Evolutionary conservation across 106 monocot species (phyloP), one percentile per base, ranked within the genome.

Genomic region (Dioscorea zingiberensis): DNA sequence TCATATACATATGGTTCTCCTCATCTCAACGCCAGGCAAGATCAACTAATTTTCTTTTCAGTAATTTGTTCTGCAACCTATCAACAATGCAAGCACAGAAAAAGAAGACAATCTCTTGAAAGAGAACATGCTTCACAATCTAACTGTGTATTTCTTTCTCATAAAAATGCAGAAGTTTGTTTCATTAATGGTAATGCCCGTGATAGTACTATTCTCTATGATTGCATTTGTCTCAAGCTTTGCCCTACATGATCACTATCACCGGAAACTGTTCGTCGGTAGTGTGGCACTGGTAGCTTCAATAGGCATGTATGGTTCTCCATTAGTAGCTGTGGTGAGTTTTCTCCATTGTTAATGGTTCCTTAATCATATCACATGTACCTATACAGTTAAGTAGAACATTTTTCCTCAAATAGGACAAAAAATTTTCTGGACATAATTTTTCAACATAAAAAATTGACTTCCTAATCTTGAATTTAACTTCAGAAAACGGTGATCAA

Each of bases 401-500:
- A n/a, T n/a, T n/a, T n/a, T n/a, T n/a, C n/a, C n/a, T n/a, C n/a
- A n/a, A n/a, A n/a, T n/a, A n/a, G n/a, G n/a, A n/a, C n/a, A n/a
- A n/a, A n/a, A n/a, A n/a, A n/a, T n/a, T n/a, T n/a, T n/a, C n/a
- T n/a, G n/a, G n/a, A n/a, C n/a, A n/a, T n/a, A n/a, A n/a, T 51
- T 51, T 65, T 16, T 25, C 14, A 5, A 2, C 7, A 4, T 3
- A 61, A 30, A 28, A 1, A 16, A 51, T 15, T 16, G 0, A 8
- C 15, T 18, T 51, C 5, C 7, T 51, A 18, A 51, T 15, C 4
- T 51, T 3, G 15, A 19, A 51, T 46, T 25, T 25, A 47, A 70
- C 44, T 80, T 70, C 83, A 90, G 90, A 86, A 70, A 66, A 69
- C 47, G 57, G 90, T 90, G 16, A 78, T 90, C 48, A 54, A 67